Evolutionary conservation across 106 monocot genomes (phyloP).

Genomic region (Apostasia shenzhenica): DNA sequence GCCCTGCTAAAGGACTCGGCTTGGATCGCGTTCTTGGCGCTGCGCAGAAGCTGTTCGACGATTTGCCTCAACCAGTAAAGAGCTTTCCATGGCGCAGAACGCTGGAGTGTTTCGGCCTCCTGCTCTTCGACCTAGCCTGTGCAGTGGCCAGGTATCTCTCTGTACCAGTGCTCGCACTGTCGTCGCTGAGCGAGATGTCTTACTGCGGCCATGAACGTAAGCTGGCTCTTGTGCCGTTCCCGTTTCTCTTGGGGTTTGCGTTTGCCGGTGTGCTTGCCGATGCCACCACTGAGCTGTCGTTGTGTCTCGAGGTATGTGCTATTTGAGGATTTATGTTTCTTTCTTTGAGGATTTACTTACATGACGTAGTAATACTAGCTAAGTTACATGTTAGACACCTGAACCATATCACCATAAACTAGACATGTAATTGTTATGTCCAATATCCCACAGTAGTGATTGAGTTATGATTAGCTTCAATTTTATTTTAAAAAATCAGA

Average conservation of each 20-base stretch:
- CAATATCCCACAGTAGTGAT: no score
- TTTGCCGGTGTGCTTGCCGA: slow-evolving; percentile 33
- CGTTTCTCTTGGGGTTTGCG: slow-evolving; percentile 49
- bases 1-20: background rate
- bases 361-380: no score
- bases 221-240: slow-evolving; percentile 48
- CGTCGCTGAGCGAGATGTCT: slow-evolving; percentile 80
- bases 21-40: background rate
- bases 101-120: slow-evolving; percentile 5
- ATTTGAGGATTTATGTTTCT: background rate
- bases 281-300: slow-evolving; percentile 23
- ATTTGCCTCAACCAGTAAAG: slow-evolving; percentile 50
- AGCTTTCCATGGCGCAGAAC: slow-evolving; percentile 54
- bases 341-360: background rate
- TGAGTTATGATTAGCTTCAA: no score
- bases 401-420: no score
- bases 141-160: slow-evolving; percentile 50
- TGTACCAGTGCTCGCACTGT: slow-evolving; percentile 45
- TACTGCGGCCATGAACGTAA: slow-evolving; percentile 76
- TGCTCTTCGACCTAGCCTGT: slow-evolving; percentile 25
- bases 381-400: no score
- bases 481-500: no score
- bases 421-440: no score
- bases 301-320: slow-evolving; percentile 31
- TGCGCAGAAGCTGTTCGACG: slow-evolving; percentile 19